Conservation (phyloP, 257 asterid species). For the Jaltomata sinuosa region DNA sequence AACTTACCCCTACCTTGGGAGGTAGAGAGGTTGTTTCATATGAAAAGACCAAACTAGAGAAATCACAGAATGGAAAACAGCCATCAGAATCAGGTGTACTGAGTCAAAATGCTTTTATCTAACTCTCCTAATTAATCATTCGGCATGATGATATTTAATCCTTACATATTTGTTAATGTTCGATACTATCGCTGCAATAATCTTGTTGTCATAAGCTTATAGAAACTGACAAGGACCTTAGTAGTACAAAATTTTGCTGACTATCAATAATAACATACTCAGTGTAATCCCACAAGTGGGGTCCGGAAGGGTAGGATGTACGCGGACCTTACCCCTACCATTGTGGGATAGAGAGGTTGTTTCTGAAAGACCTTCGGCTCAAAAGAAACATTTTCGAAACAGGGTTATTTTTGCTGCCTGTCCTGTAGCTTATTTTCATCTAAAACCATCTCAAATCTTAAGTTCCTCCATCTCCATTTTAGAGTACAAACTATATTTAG, state of each 20-base stretch:
- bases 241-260: neutral
- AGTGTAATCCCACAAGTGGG: no score
- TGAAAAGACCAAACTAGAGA: neutral
- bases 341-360: neutral
- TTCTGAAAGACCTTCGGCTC: no score
- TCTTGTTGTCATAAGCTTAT: neutral
- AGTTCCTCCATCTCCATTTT: neutral
- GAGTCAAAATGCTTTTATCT: neutral
- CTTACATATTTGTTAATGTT: neutral
- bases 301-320: neutral
- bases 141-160: neutral
- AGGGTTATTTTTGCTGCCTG: neutral
- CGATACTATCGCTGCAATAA: neutral
- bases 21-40: neutral
- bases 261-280: neutral
- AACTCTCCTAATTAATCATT: neutral
- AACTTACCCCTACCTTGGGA: no score
- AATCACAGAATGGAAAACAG: neutral
- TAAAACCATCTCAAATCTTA: neutral
- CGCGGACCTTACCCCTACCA: neutral
- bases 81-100: neutral
- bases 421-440: neutral
- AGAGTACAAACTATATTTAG: neutral
- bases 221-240: neutral
- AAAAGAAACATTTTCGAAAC: neutral